phyloP scores from a whole-genome alignment of 257 asterid species.

The Petrea volubilis region DNA sequence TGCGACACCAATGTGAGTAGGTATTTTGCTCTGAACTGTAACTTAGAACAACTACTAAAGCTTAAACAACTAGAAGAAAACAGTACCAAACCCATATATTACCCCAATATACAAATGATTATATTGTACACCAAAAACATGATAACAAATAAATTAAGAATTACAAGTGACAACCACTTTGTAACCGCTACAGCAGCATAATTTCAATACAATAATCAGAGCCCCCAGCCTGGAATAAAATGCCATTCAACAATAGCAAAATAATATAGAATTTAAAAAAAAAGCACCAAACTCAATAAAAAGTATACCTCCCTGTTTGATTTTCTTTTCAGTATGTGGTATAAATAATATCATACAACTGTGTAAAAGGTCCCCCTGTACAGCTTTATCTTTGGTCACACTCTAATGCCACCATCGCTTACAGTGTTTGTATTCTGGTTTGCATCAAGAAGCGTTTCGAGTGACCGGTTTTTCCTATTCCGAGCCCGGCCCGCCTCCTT shows the following conservation, averaged over 20 bases:
- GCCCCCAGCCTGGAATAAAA: conserved; percentile 32
- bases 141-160: conserved; percentile 29
- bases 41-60: too few relatives aligned
- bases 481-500: conserved; percentile 84
- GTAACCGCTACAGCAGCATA: conserved; percentile 4
- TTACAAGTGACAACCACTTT: conserved; percentile 25
- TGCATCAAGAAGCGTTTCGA: conserved; percentile 72
- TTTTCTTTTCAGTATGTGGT: conserved; percentile 27
- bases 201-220: conserved; percentile 25
- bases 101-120: conserved; percentile 30
- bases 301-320: conserved; percentile 31
- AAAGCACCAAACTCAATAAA: conserved; percentile 46
- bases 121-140: conserved; percentile 23
- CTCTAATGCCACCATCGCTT: conserved; percentile 53
- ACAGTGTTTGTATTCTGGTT: conserved; percentile 44
- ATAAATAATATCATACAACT: conserved; percentile 33
- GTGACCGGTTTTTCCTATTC: conserved; percentile 71
- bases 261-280: conserved; percentile 38
- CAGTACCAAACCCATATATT: conserved; percentile 16
- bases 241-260: conserved; percentile 37
- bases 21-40: background rate
- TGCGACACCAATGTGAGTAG: background rate
- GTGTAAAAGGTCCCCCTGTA: conserved; percentile 43
- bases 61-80: background rate
- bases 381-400: conserved; percentile 46